Evolutionary conservation across 1,139 yeast species (phyloP), one percentile per base, ranked within the genome.

Genomic region (Debaryomycetaceae sp.): DNA sequence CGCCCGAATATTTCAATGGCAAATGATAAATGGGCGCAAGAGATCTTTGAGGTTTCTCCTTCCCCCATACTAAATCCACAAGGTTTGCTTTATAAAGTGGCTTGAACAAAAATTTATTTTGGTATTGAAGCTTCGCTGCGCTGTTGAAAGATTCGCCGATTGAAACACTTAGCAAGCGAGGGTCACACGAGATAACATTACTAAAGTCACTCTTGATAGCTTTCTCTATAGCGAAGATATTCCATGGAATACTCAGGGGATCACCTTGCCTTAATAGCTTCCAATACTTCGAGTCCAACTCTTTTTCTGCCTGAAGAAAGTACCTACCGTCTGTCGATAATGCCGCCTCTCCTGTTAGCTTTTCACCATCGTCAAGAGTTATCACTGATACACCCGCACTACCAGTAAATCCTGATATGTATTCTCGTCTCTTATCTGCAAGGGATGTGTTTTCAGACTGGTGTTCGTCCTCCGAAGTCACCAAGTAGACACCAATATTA

Each of bases 391-490:
- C 57, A 8, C 83, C 83, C 7, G 82, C 78, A 51, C 80, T 73
- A 1, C 83, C 83, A 2, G 79, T 73, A 48, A 78, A 78, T 0
- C 79, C 83, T 14, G 73, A 58, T 13, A 78, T 65, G 46, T 49
- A 78, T 45, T 68, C 78, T 41, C 82, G 59, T 39, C 82, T 61
- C 39, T 67, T 74, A 43, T 78, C 83, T 2, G 78, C 67, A 14
- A 63, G 54, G 0, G 81, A 69, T 0, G 81, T 74, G 46, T 75
- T 70, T 45, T 78, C 83, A 11, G 78, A 70, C 46, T 73, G 80
- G 51, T 78, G 98, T 49, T 86, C 95, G 61, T 92, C 98, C 61
- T 88, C 96, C 33, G 94, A 83, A 11, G 96, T 95, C 7, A 92
- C 78, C 39, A 92, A 73, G 58, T 92, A 92, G 40, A 87, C 81